phyloP scores from a whole-genome alignment of 2,329 filamentous ascomycete genomes.

The Myriangium duriaei region DNA sequence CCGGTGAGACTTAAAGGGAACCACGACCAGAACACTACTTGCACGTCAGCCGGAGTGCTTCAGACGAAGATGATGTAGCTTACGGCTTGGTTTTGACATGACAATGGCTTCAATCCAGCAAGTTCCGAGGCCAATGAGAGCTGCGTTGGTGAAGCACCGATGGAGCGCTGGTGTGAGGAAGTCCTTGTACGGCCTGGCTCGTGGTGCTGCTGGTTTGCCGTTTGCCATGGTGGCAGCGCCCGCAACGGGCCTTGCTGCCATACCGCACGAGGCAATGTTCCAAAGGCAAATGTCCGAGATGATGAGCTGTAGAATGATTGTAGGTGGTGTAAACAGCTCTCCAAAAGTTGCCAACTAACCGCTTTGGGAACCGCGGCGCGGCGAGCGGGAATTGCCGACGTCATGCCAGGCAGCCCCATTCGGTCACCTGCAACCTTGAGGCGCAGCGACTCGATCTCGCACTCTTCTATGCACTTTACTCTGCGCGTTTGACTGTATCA shows the following conservation, averaged over 20 bases:
- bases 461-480: too few relatives aligned
- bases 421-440: slow-evolving; percentile 1
- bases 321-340: slow-evolving; percentile 6
- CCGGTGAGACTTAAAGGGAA: slow-evolving; percentile 68
- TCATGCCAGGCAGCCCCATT: slow-evolving; percentile 9
- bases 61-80: slow-evolving; percentile 24
- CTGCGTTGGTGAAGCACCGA: slow-evolving; percentile 70
- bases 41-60: background rate
- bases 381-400: slow-evolving; percentile 9
- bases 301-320: background rate
- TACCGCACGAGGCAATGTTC: background rate
- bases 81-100: slow-evolving; percentile 57
- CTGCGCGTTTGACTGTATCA: too few relatives aligned
- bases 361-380: slow-evolving; percentile 4
- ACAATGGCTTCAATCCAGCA: slow-evolving; percentile 63
- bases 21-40: slow-evolving; percentile 71
- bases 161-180: slow-evolving; percentile 84
- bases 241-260: background rate
- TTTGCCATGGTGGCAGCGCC: background rate
- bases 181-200: slow-evolving; percentile 64
- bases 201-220: slow-evolving; percentile 20
- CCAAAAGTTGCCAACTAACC: slow-evolving; percentile 3
- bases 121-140: slow-evolving; percentile 53
- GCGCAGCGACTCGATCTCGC: background rate
- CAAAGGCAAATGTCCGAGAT: background rate